Conservation (phyloP, 2,329 filamentous ascomycete species). For the Akanthomyces muscarius region DNA sequence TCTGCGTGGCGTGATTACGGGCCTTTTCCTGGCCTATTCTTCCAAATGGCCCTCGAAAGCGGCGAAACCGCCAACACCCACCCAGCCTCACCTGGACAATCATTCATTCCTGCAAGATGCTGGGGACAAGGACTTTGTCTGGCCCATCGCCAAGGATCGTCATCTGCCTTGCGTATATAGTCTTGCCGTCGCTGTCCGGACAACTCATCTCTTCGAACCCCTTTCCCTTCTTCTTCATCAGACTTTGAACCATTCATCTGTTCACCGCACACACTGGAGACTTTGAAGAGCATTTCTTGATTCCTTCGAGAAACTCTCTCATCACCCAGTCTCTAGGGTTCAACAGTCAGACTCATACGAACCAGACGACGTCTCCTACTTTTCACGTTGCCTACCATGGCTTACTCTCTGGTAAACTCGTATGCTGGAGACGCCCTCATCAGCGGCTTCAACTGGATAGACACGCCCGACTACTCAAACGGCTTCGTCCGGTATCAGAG, state of each 20-base stretch:
- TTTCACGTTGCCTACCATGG: constrained; percentile 24
- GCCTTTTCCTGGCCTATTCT: background rate
- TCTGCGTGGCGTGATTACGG: background rate
- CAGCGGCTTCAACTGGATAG: constrained; percentile 47
- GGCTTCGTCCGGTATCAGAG: constrained; percentile 60
- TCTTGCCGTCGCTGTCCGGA: background rate
- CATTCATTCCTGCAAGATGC: constrained; percentile 14
- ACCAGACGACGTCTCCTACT: background rate
- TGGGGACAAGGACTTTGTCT: background rate
- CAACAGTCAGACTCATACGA: background rate
- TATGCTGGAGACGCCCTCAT: constrained; percentile 43
- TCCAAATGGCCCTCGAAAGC: background rate
- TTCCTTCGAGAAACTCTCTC: background rate
- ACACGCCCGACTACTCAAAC: constrained; percentile 55
- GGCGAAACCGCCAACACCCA: background rate
- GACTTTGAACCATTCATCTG: background rate
- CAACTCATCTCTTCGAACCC: background rate
- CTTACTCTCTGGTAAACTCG: constrained; percentile 41
- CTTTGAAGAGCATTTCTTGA: background rate
- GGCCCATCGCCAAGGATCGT: background rate
- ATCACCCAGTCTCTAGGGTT: background rate
- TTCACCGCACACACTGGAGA: constrained; percentile 1
- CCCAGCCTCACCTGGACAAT: constrained; percentile 9
- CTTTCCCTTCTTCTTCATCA: background rate
- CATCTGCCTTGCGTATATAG: constrained; percentile 3